Conservation (phyloP, 2,329 filamentous ascomycete species). For the Fragosphaeria purpurea region DNA sequence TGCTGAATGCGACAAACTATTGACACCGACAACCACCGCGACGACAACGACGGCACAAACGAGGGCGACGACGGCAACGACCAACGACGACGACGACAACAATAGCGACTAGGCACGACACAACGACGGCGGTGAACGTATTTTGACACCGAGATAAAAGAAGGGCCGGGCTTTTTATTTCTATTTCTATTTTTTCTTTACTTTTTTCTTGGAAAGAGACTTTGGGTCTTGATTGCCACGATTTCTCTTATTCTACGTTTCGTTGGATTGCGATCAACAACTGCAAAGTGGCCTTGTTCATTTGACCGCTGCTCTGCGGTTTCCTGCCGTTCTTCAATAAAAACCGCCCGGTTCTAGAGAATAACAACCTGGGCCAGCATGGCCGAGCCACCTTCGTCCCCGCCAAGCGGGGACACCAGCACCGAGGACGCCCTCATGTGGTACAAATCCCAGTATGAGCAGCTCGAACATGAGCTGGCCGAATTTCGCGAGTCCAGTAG, state of each 20-base stretch:
- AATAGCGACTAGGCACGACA: neutral
- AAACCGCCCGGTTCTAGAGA: neutral
- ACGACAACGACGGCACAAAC: neutral
- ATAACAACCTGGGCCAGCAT: constrained; percentile 24
- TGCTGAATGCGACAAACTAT: neutral
- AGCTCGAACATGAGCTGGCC: constrained; percentile 78
- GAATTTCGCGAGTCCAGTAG: constrained; percentile 93
- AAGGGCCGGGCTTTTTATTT: too few relatives aligned
- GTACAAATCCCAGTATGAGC: constrained; percentile 94
- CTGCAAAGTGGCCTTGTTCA: too few relatives aligned
- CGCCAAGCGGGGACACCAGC: constrained; percentile 42
- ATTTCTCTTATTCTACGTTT: too few relatives aligned
- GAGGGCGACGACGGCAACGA: neutral
- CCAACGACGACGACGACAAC: constrained; percentile 1
- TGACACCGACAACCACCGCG: constrained; percentile 5
- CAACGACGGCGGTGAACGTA: neutral
- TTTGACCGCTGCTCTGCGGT: too few relatives aligned
- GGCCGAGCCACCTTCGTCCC: constrained; percentile 54
- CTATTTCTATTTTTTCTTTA: neutral
- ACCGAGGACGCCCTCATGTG: constrained; percentile 73
- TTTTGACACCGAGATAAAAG: neutral
- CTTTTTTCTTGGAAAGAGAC: neutral
- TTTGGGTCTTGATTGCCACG: too few relatives aligned
- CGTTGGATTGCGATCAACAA: too few relatives aligned
- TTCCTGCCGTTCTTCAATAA: too few relatives aligned